Base-by-base conservation (phyloP, 2,329 filamentous ascomycete genomes). In the Fusarium tjaetaba region DNA sequence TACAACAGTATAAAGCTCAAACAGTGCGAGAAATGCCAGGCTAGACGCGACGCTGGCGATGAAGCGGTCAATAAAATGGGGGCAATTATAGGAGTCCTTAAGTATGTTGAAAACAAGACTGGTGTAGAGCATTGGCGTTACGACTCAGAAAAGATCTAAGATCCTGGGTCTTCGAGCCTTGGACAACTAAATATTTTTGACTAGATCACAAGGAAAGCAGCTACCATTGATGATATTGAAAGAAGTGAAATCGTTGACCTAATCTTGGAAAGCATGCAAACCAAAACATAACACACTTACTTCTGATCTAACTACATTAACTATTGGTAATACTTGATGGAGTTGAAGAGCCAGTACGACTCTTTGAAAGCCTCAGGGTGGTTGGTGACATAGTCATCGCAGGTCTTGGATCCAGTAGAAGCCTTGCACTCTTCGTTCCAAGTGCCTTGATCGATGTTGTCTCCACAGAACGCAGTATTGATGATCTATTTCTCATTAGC, bases 401-500 rank as follows among this genome's bases (percentile, higher is more conserved):
- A 96, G 2, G 89, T 90, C 41, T 81, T 71, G 0, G 89, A 91
- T 68, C 56, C 51, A 14, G 71, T 74, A 22, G 57, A 60, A 30
- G 55, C 53, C 43, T 38, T 57, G 68, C 72, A 74, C 10, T 66
- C 58, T 22, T 53, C 49, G 32, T 74, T 41, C 72, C 72, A 74
- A 20, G 52, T 65, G 3, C n/a, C 41, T 34, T 74, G 65, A 10
- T 64, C 49, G 10, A 74, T 72, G 22, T 74, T 74, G 76, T 91
- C 89, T 24, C 94, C 94, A 81, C 94, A 97, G 79, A 96, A 93
- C 1, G 91, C 92, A 0, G 90, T 95, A 81, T 94, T 90, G 80
- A 95, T 90, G 53, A 74, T 67, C 65, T 67, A 2, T 4, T 2
- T 32, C 3, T 3, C 7, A n/a, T 66, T 60, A 67, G 45, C 28